phyloP scores from a whole-genome alignment of 2,329 filamentous ascomycete genomes.

The Arthrobotrys conoides region DNA sequence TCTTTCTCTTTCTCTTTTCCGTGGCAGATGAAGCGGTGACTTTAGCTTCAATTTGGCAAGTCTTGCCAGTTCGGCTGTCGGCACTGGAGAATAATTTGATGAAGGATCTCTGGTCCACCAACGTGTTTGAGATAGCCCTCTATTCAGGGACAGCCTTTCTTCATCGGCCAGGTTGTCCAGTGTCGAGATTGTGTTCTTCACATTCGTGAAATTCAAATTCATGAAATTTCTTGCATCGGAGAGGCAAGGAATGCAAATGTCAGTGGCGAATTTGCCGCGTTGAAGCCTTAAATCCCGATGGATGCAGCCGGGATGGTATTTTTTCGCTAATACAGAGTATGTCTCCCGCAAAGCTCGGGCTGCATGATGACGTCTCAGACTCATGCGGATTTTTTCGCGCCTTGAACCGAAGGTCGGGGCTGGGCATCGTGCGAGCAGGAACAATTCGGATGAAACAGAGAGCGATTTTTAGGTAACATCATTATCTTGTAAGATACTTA shows the following conservation, averaged over 20 bases:
- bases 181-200: too few species aligned
- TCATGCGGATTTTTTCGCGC: constrained; percentile 39
- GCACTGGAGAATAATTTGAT: constrained; percentile 39
- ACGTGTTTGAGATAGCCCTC: neutral
- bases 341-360: constrained; percentile 30
- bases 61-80: constrained; percentile 57
- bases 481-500: constrained; percentile 3
- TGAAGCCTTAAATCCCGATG: constrained; percentile 26
- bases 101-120: constrained; percentile 1
- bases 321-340: constrained; percentile 54
- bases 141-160: too few species aligned
- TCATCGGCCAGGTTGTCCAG: too few species aligned
- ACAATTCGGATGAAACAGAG: constrained; percentile 51
- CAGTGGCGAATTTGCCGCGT: constrained; percentile 34
- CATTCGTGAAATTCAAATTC: neutral
- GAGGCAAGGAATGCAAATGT: neutral
- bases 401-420: constrained; percentile 15
- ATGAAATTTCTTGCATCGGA: neutral
- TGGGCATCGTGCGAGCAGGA: constrained; percentile 47
- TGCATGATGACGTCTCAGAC: constrained; percentile 54
- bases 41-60: constrained; percentile 34
- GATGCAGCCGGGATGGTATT: constrained; percentile 46
- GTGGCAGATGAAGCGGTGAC: constrained; percentile 31
- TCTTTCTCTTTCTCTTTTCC: neutral
- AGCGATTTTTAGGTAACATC: constrained; percentile 34